Evolutionary conservation across 2,329 filamentous ascomycete genomes (phyloP), one percentile per base, ranked within the genome.

Genomic region (Apiospora aurea): DNA sequence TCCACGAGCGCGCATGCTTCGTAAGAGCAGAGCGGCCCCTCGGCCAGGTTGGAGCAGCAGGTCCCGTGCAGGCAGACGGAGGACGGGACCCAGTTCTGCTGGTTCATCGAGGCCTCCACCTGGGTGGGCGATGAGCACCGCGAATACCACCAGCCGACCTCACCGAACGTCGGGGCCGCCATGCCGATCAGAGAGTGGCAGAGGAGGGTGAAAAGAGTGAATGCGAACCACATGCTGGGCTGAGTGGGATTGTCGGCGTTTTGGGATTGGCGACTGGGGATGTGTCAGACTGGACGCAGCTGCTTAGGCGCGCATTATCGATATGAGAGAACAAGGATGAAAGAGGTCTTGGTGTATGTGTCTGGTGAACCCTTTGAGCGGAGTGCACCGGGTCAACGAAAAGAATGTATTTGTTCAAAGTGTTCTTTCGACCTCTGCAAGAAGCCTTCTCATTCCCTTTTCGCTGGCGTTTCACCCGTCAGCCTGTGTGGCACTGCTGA

Each of bases 41-140:
- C 43, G 13, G 71, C 38, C 67, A 66, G 26, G 43, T 64, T 72
- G 43, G 71, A 69, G 51, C 71, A 72, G 67, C 71, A 72, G 18
- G 71, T 72, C 1, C 71, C 71, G 21, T 53, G 67, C 67, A 69
- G 14, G 34, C 71, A 72, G 13, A 72, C 47, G 21, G 71, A 67
- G 18, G 71, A 72, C 5, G 71, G 67, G 2, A 38, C 4, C 71
- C 71, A 72, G 21, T 69, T 34, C 16, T 43, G 2, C 41, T 72
- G 49, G 26, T 72, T 46, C 51, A 64, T 69, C 1, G 66, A 69
- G 10, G 43, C 43, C 41, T 72, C 71, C 11, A 72, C 71, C 26
- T 64, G 67, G 8, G 49, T 43, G 6, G 71, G 67, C 51, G 67
- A 57, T 0, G 66, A 69, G 51, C 71, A 72, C 6, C 71, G 66